A percentile compares a stretch with the other conserved stretches of the same genome.
phyloP scores from a whole-genome alignment of 2,329 filamentous ascomycete genomes.

The Bipolaris oryzae region DNA sequence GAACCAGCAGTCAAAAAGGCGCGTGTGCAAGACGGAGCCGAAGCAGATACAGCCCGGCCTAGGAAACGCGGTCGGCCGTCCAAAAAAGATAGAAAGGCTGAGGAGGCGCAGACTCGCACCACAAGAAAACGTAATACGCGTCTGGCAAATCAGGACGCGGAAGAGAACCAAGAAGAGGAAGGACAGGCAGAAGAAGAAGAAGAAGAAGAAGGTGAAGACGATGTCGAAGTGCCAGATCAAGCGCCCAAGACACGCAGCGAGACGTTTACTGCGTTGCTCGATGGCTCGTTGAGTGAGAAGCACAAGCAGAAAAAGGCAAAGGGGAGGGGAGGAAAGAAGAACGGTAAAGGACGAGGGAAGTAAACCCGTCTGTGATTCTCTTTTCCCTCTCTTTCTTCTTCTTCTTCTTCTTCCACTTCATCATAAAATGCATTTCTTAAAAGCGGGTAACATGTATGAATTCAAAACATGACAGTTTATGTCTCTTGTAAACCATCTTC shows the following conservation, averaged over 20 bases:
- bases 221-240: slow-evolving; percentile 1
- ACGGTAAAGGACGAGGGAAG: neutral
- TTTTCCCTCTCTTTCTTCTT: too few relatives aligned
- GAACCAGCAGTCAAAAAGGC: slow-evolving; percentile 21
- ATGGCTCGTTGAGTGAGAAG: slow-evolving; percentile 22
- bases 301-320: slow-evolving; percentile 17
- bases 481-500: too few relatives aligned
- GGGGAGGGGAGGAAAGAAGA: neutral
- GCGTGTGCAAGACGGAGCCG: slow-evolving; percentile 7
- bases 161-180: neutral
- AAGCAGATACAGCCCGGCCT: slow-evolving; percentile 1
- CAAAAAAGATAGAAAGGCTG: slow-evolving; percentile 15
- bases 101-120: neutral
- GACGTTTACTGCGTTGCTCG: slow-evolving; percentile 31
- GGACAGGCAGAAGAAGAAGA: neutral
- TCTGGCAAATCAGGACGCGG: slow-evolving; percentile 10
- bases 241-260: slow-evolving; percentile 33
- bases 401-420: too few relatives aligned
- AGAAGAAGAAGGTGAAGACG: neutral
- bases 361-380: neutral
- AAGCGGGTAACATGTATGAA: too few relatives aligned
- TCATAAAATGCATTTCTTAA: too few relatives aligned
- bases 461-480: too few relatives aligned
- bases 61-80: slow-evolving; percentile 12
- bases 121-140: slow-evolving; percentile 9